Conservation (phyloP, 257 asterid genomes). For the Henckelia pumila region DNA sequence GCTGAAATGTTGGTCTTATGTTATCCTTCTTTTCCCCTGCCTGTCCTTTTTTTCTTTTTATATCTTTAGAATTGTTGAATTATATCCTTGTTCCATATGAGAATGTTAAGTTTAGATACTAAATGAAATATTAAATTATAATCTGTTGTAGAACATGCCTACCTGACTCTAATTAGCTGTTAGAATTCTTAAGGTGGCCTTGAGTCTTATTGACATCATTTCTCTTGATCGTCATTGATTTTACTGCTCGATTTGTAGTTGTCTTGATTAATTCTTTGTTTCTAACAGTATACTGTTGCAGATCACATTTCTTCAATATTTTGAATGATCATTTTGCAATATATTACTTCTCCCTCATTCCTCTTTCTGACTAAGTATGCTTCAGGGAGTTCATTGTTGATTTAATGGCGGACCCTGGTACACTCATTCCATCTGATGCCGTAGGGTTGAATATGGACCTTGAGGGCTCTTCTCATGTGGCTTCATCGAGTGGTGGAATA, state of each 20-base stretch:
- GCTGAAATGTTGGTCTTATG: constrained; percentile 8
- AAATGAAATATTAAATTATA: too few species aligned
- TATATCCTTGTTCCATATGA: neutral
- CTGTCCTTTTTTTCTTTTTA: neutral
- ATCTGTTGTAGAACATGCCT: neutral
- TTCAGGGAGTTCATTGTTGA: constrained; percentile 96
- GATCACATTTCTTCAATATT: constrained; percentile 19
- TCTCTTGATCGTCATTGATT: neutral
- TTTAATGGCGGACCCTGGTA: constrained; percentile 96
- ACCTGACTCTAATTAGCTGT: constrained; percentile 16
- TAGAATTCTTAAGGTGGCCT: constrained; percentile 2
- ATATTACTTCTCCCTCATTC: constrained; percentile 17
- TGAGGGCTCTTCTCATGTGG: constrained; percentile 38
- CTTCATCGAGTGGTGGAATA: constrained; percentile 43
- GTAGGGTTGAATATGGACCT: constrained; percentile 44
- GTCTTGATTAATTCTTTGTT: constrained; percentile 17
- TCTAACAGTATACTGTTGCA: constrained; percentile 16
- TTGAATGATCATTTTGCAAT: constrained; percentile 8
- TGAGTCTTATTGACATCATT: constrained; percentile 11
- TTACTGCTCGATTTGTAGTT: constrained; percentile 13
- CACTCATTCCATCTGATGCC: constrained; percentile 91
- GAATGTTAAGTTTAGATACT: neutral
- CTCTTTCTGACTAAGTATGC: constrained; percentile 23
- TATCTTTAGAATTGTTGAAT: neutral
- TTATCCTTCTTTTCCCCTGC: constrained; percentile 4